Evolutionary conservation across 78 protist genomes (phyloP).

Genomic region (Isochrysis galbana): DNA sequence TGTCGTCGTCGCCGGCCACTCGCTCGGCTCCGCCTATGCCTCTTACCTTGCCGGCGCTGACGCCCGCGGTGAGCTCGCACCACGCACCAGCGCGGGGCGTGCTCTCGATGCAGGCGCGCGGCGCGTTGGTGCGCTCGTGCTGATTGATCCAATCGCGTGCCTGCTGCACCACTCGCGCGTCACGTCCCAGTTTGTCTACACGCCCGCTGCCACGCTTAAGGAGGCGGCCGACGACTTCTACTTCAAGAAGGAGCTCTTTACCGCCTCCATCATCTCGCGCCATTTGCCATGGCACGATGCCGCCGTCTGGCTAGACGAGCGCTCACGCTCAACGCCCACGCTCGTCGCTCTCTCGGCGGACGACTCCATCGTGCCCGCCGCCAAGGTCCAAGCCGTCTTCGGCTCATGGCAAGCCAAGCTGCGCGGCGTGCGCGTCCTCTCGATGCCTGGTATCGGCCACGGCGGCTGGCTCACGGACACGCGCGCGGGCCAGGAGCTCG

Average conservation of each 20-base stretch:
- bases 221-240: background rate
- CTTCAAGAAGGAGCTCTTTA: slow-evolving; percentile 1
- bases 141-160: background rate
- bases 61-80: background rate
- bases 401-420: background rate
- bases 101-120: background rate
- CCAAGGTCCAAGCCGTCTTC: background rate
- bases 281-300: background rate
- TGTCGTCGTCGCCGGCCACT: background rate
- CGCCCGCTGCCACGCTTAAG: background rate
- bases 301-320: background rate
- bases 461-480: slow-evolving; percentile 3
- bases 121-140: background rate
- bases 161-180: background rate
- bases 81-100: too few relatives aligned
- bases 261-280: background rate
- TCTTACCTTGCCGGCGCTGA: background rate
- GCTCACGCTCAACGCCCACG: background rate
- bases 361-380: background rate
- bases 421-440: background rate
- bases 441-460: background rate
- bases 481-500: too few relatives aligned
- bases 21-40: slow-evolving; percentile 3
- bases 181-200: background rate
- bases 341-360: background rate